Evolutionary conservation across 441 rosid species (phyloP).

Genomic region (Breynia disticha): DNA sequence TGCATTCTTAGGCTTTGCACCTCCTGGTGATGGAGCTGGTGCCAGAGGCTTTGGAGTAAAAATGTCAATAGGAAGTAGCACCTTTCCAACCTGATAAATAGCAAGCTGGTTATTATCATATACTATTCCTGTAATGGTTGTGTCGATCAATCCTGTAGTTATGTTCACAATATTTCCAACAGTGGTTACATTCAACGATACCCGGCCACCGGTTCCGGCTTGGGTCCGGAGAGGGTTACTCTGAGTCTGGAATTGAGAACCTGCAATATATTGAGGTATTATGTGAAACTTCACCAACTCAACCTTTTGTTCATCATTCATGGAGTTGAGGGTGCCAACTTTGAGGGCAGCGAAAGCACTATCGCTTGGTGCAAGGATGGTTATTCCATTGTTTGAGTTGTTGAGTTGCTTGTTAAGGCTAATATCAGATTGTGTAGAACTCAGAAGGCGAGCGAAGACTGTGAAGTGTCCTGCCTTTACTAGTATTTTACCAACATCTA

Average conservation of each 20-base stretch:
- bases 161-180: slow-evolving; percentile 48
- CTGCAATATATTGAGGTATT: slow-evolving; percentile 36
- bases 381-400: slow-evolving; percentile 36
- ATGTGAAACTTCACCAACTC: slow-evolving; percentile 60
- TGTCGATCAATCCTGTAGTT: slow-evolving; percentile 50
- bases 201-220: slow-evolving; percentile 47
- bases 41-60: slow-evolving; percentile 59
- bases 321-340: slow-evolving; percentile 46
- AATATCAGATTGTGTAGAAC: slow-evolving; percentile 35
- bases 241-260: slow-evolving; percentile 52
- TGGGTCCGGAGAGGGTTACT: slow-evolving; percentile 67
- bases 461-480: slow-evolving; percentile 54
- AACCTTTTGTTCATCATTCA: slow-evolving; percentile 43
- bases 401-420: slow-evolving; percentile 55
- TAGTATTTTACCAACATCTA: slow-evolving; percentile 52
- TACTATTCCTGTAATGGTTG: slow-evolving; percentile 49
- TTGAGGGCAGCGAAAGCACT: slow-evolving; percentile 39
- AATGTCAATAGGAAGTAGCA: slow-evolving; percentile 50
- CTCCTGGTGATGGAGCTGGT: slow-evolving; percentile 32
- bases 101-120: slow-evolving; percentile 61
- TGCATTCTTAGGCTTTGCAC: slow-evolving; percentile 25
- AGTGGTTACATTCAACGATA: slow-evolving; percentile 51
- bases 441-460: slow-evolving; percentile 40
- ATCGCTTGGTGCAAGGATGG: slow-evolving; percentile 58
- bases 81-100: slow-evolving; percentile 51